Base-by-base conservation (phyloP, 768 basidiomycete species). In the Mycena crocata region DNA sequence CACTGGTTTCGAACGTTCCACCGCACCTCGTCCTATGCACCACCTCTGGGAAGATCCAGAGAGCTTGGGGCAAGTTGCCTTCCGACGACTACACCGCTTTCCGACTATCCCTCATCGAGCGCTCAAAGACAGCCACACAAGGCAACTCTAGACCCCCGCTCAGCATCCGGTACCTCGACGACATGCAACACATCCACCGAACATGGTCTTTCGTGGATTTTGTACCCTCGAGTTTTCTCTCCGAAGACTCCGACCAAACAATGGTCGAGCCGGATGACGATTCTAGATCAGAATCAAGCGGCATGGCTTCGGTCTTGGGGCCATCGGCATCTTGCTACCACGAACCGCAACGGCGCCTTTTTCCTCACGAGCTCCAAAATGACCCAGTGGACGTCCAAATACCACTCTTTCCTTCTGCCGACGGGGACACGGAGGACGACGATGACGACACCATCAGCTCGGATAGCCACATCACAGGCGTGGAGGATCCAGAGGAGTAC, bases 401-500 rank as follows among this genome's bases (percentile, higher is more conserved):
- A 5, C 24, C 24, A 8, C 10, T 34, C 4, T 21, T 66, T 9
- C 44, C 44, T 1, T 35, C 37, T 12, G 51, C 31, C 14, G 42
- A 26, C 52, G 46, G 39, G 28, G 48, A 42, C 31, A n/a, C n/a
- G n/a, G 45, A 34, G 2, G 49, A 46, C 23, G 63, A 51, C 19
- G 50, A 65, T 1, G 57, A 60, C 58, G 65, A 61, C 39, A 52
- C 39, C 31, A 48, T 66, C 39, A 66, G 65, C 52, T 24, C 7
- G 13, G 52, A 61, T 17, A 66, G 65, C 32, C 46, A 66, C 13
- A 56, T 60, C 30, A 42, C 65, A 2, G 65, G 58, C 37, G 46
- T 49, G 54, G 65, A 66, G 15, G 57, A 60, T 26, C 54, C 65
- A 5, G 65, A 61, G 12, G 57, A 48, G 23, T 58, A 30, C 50